Evolutionary conservation across 169 alveolate genomes (phyloP), one percentile per base, ranked within the genome.

Genomic region (Cryptosporidium sp.): DNA sequence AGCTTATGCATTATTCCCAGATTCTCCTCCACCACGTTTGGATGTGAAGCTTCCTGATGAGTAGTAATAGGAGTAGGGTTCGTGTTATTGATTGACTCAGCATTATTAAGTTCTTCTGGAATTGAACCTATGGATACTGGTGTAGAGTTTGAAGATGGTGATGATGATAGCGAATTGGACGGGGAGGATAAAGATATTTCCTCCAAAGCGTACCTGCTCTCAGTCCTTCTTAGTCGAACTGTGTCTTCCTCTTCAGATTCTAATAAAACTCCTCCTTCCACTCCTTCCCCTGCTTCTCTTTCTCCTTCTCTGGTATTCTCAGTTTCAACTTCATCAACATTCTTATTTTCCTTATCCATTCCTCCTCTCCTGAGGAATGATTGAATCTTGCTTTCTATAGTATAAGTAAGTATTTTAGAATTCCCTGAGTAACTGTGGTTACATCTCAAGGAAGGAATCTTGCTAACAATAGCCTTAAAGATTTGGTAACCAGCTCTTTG

Each of bases 211-310:
- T 65, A 37, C 8, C 50, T 65, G 14, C 71, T 65, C 29, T 65
- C 71, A 31, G 71, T 65, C 10, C 71, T 65, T n/a, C 23, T n/a
- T 9, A 65, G 51, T n/a, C 18, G 71, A n/a, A 65, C 14, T n/a
- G 23, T 1, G 0, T 65, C 71, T 8, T 65, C 71, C 14, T n/a
- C 18, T 3, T 33, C 71, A 65, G 71, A 0, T 3, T 33, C 51
- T 68, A 93, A 91, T 86, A 91, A 95, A 89, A 86, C 84, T 29
- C 86, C 84, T 70, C 71, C 51, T 18, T 35, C 12, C 7, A 6
- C 39, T 33, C 39, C 45, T 29, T 61, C 70, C 8, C 23, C 43
- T 26, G 3, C 50, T 5, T 62, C 48, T 14, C 0, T 1, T 31
- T 14, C 71, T 37, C 85, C 85, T 70, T 84, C 51, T 23, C 31